These are phyloP conservation scores for Pseudopyricularia javanii DNA, from an alignment of 2,329 filamentous ascomycete species.

Conservation along the genomic window DNA sequence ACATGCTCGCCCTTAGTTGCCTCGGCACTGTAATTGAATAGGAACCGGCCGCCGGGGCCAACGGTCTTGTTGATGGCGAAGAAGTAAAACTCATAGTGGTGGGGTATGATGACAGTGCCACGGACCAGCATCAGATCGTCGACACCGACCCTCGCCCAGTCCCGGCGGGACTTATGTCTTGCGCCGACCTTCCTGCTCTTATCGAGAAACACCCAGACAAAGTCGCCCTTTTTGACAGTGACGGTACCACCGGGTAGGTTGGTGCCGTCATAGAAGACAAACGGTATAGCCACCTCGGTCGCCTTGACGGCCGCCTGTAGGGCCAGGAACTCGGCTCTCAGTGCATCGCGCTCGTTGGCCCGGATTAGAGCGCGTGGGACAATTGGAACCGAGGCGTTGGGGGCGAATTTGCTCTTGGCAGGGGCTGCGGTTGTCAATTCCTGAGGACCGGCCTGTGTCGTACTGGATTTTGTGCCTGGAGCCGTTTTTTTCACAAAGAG, in stretches of 20 bases:
- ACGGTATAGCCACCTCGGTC: constrained; percentile 82
- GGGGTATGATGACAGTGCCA: constrained; percentile 83
- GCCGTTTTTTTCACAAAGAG: constrained; percentile 13
- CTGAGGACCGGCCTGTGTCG: constrained; percentile 22
- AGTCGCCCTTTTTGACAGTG: constrained; percentile 85
- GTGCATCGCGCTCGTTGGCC: constrained; percentile 57
- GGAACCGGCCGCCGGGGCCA: constrained; percentile 55
- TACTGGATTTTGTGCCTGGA: constrained; percentile 6
- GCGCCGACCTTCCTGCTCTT: constrained; percentile 83
- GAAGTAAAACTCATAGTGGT: constrained; percentile 97
- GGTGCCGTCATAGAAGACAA: constrained; percentile 93
- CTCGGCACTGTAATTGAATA: constrained; percentile 65
- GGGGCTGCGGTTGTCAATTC: constrained; percentile 8
- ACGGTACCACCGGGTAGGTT: constrained; percentile 77
- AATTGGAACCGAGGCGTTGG: constrained; percentile 47
- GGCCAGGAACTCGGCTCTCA: constrained; percentile 68
- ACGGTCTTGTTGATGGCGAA: constrained; percentile 82
- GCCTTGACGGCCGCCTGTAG: constrained; percentile 80
- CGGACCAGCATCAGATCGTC: constrained; percentile 91
- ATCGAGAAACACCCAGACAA: constrained; percentile 86
- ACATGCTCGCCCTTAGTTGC: constrained; percentile 10
- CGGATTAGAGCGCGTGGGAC: constrained; percentile 61
- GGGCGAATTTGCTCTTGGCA: constrained; percentile 37
- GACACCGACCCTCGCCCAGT: constrained; percentile 89
- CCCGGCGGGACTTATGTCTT: constrained; percentile 59